Evolutionary conservation across 176 grass and related monocot species (phyloP), one percentile per base, ranked within the genome.

Genomic region (Avena sativa): DNA sequence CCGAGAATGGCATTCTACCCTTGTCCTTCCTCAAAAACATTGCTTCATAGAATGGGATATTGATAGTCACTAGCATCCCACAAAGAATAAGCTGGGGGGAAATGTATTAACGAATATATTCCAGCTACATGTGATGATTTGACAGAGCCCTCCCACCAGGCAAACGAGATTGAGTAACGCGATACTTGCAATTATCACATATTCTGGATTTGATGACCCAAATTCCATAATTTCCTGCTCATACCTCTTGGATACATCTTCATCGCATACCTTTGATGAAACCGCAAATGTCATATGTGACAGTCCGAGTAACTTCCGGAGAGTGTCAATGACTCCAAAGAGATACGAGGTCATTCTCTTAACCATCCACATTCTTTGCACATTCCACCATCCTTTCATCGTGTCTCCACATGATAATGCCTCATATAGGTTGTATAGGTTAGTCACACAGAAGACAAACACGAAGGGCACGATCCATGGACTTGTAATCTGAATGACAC

Each of bases 11-110:
- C 19, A 93, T 71, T 26, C 77, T 84, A 3, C 91, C 94, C 48
- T 83, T 86, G 12, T 96, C 89, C 14, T 85, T 92, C 83, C 93
- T 85, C 2, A 93, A n/a, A 61, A 95, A 88, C 74, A 93, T 78
- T 16, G 89, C 94, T 79, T 91, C 84, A 55, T 91, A 93, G 40
- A 92, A 67, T 5, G 88, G 88, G 30, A 90, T 20, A 64, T 89
- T 88, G 25, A 71, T 43, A 15, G 71, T 81, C 14, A 84, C 90
- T 13, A 90, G 82, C 28, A 20, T 32, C 10, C 87, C 87, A 25
- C 88, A 93, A 4, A 93, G 20, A 21, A 82, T 16, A 62, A 90
- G 5, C 9, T 93, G 91, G 79, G 81, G 25, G 25, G 26, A 61
- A 75, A 82, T 34, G 6, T 12, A 20, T 83, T 74, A 4, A 89